Conservation (phyloP, 2,329 filamentous ascomycete genomes). For the Aspergillus cejpii region DNA sequence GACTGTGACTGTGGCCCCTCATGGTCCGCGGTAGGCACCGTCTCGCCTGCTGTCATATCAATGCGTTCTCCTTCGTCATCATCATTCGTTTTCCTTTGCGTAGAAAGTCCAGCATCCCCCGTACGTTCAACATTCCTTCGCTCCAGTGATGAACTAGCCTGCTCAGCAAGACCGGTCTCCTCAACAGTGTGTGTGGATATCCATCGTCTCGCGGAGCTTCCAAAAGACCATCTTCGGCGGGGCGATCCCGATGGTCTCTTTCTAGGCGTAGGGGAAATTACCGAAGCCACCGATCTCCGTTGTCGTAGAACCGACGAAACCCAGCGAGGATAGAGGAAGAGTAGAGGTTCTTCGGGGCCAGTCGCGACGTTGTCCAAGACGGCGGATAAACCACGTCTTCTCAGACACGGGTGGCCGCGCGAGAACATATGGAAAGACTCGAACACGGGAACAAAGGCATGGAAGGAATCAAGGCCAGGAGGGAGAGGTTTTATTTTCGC, state of each 20-base stretch:
- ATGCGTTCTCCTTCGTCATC: neutral
- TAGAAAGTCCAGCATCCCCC: neutral
- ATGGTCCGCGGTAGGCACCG: neutral
- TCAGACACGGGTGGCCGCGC: conserved; percentile 37
- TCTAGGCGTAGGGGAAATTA: conserved; percentile 7
- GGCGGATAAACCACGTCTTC: conserved; percentile 34
- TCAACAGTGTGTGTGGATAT: conserved; percentile 13
- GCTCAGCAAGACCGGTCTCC: neutral
- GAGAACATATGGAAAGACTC: conserved; percentile 37
- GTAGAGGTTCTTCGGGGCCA: conserved; percentile 39
- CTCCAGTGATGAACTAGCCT: neutral
- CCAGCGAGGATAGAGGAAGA: conserved; percentile 44
- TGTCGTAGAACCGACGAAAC: conserved; percentile 25
- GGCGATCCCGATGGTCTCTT: neutral
- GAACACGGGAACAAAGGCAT: conserved; percentile 15
- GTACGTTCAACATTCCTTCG: neutral
- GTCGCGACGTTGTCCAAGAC: conserved; percentile 33
- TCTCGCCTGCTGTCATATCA: neutral
- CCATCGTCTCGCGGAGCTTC: conserved; percentile 19
- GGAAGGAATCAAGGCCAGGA: conserved; percentile 5
- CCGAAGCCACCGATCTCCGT: conserved; percentile 17
- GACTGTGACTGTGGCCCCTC: neutral
- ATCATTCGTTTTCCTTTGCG: neutral
- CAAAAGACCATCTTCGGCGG: conserved; percentile 11
- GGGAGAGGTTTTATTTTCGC: neutral